Percentiles rank a stretch among this genome's conserved stretches.
These are phyloP conservation scores for Arthonia radiata DNA, from an alignment of 495 filamentous ascomycete genomes.

Conservation along the genomic window DNA sequence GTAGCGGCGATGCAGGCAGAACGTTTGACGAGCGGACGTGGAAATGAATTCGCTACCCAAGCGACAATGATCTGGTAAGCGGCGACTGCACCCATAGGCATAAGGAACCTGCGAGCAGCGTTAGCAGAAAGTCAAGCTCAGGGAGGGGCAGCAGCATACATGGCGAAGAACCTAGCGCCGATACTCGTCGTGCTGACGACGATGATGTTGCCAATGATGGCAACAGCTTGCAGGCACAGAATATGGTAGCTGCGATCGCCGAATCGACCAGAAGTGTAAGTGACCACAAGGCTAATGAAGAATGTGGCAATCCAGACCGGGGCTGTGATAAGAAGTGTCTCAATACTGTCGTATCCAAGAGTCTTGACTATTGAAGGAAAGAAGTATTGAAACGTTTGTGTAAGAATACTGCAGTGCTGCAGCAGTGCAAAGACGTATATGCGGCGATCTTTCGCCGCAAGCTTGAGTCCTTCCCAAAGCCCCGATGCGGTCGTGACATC, in stretches of 20 bases:
- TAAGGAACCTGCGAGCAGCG: too few species aligned
- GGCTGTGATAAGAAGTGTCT: constrained; percentile 1
- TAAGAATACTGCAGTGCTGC: too few species aligned
- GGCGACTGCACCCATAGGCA: not conserved
- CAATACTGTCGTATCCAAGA: not conserved
- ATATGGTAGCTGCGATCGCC: constrained; percentile 1
- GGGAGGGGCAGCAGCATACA: too few species aligned
- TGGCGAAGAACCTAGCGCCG: constrained; percentile 1
- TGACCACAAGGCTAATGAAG: not conserved
- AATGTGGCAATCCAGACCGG: not conserved
- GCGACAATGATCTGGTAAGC: constrained; percentile 1
- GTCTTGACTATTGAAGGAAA: constrained; percentile 1
- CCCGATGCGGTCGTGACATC: too few species aligned
- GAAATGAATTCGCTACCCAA: constrained; percentile 1
- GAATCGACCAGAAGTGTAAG: constrained; percentile 1
- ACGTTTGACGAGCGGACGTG: constrained; percentile 1
- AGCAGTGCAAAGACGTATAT: constrained; percentile 22
- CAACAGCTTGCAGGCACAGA: not conserved
- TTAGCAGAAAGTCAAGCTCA: too few species aligned
- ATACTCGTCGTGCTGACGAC: not conserved
- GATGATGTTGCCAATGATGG: not conserved
- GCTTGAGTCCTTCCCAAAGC: constrained; percentile 15
- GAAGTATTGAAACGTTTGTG: constrained; percentile 13
- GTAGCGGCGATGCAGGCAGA: not conserved
- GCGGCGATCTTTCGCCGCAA: constrained; percentile 17